Percentiles rank a stretch among this genome's conserved stretches.
phyloP scores from a whole-genome alignment of 352 stramenopile species.

The Phytopythium litorale region DNA sequence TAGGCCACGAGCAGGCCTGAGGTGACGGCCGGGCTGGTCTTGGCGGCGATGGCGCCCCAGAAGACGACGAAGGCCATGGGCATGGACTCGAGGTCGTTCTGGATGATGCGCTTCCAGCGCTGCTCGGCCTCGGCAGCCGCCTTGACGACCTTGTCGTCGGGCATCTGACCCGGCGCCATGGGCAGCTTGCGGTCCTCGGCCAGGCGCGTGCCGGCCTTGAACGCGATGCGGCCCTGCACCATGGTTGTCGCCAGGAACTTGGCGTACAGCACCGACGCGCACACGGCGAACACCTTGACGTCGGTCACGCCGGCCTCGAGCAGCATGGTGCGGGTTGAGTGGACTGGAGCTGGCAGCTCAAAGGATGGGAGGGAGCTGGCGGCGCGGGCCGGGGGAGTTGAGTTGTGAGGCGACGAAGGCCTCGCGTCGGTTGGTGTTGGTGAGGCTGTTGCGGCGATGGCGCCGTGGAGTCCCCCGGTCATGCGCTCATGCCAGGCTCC shows the following conservation, averaged over 20 bases:
- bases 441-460: too few relatives aligned
- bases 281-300: conserved; percentile 33
- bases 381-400: not conserved
- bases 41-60: conserved; percentile 28
- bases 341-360: not conserved
- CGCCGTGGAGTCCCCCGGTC: too few relatives aligned
- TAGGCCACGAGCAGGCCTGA: conserved; percentile 31
- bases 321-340: conserved; percentile 9
- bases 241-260: conserved; percentile 53
- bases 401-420: not conserved
- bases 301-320: conserved; percentile 11
- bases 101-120: conserved; percentile 51
- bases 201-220: conserved; percentile 36
- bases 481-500: too few relatives aligned
- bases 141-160: conserved; percentile 25
- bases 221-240: conserved; percentile 39
- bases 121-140: conserved; percentile 26
- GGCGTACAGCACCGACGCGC: conserved; percentile 47
- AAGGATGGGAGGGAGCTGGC: not conserved
- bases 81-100: conserved; percentile 59
- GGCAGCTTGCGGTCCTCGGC: conserved; percentile 37
- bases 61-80: conserved; percentile 46
- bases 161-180: conserved; percentile 5
- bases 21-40: conserved; percentile 26
- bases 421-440: too few relatives aligned